Evolutionary conservation across 495 filamentous ascomycete genomes (phyloP).

Genomic region (Neurospora hispaniola): DNA sequence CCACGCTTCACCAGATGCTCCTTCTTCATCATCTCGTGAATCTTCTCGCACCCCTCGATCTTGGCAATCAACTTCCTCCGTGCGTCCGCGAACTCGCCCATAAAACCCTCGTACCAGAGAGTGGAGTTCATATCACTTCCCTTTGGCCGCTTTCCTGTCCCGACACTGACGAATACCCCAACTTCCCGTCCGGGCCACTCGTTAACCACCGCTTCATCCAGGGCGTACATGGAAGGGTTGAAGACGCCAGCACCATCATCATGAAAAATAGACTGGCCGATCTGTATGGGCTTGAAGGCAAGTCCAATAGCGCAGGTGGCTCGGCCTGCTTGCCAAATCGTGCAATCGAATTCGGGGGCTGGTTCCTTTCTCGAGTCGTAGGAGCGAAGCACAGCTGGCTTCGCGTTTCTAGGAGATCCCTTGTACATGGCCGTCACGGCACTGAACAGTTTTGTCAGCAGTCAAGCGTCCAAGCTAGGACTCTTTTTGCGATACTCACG

Average conservation of each 20-base stretch:
- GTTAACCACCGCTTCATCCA: constrained; percentile 84
- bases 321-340: constrained; percentile 89
- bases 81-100: constrained; percentile 87
- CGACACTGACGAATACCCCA: constrained; percentile 81
- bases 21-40: constrained; percentile 70
- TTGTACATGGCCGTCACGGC: constrained; percentile 88
- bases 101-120: constrained; percentile 89
- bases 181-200: constrained; percentile 92
- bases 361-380: constrained; percentile 92
- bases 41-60: constrained; percentile 90
- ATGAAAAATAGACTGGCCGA: constrained; percentile 86
- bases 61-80: constrained; percentile 72
- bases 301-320: constrained; percentile 87
- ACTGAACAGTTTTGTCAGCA: constrained; percentile 36
- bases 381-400: constrained; percentile 69
- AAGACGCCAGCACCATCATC: constrained; percentile 89
- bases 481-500: constrained; percentile 44
- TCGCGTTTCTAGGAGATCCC: constrained; percentile 54
- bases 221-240: constrained; percentile 74
- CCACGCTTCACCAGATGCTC: constrained; percentile 66
- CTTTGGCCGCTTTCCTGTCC: constrained; percentile 78
- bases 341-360: constrained; percentile 79
- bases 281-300: constrained; percentile 91
- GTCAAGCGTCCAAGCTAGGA: not conserved
- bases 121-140: constrained; percentile 56